Percentiles rank a stretch among this genome's conserved stretches.
Evolutionary conservation across 495 filamentous ascomycete genomes (phyloP).

Genomic region (Aspergillus mulundensis): DNA sequence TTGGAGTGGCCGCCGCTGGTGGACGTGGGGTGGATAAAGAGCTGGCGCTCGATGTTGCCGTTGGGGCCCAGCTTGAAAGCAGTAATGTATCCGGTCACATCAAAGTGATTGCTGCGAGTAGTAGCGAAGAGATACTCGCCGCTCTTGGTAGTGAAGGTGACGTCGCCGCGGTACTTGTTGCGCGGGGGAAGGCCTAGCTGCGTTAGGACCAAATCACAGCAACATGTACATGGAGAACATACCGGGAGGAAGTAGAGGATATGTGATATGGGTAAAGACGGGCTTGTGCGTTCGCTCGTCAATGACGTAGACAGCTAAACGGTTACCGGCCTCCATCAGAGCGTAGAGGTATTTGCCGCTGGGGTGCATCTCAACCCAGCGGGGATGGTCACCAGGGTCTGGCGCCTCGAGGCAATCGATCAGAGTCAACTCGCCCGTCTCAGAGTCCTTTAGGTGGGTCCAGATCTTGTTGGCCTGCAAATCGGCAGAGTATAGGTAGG

Average conservation of each 20-base stretch:
- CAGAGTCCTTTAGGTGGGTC: constrained; percentile 68
- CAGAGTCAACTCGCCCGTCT: constrained; percentile 59
- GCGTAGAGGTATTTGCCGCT: constrained; percentile 73
- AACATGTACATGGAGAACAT: constrained; percentile 4
- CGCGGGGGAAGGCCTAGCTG: constrained; percentile 44
- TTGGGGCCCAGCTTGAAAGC: constrained; percentile 67
- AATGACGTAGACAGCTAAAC: constrained; percentile 73
- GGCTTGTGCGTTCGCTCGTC: constrained; percentile 70
- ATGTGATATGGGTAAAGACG: constrained; percentile 75
- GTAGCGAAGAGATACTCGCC: constrained; percentile 74
- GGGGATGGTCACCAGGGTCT: constrained; percentile 65
- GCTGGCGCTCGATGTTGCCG: constrained; percentile 70
- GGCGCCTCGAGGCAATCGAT: constrained; percentile 71
- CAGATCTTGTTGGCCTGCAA: constrained; percentile 81
- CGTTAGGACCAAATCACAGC: constrained; percentile 50
- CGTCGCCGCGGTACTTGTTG: constrained; percentile 70
- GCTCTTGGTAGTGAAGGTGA: constrained; percentile 62
- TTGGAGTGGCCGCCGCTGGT: constrained; percentile 85
- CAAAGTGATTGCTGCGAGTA: constrained; percentile 69
- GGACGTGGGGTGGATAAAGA: constrained; percentile 75
- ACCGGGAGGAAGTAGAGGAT: constrained; percentile 73
- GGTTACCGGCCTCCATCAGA: constrained; percentile 82
- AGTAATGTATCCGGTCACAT: constrained; percentile 73
- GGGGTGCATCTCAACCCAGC: constrained; percentile 80
- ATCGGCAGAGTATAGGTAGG: constrained; percentile 82